A percentile compares a stretch with the other conserved stretches of the same genome.
Evolutionary conservation across 176 grass and related monocot genomes (phyloP).

Genomic region (Lolium rigidum): DNA sequence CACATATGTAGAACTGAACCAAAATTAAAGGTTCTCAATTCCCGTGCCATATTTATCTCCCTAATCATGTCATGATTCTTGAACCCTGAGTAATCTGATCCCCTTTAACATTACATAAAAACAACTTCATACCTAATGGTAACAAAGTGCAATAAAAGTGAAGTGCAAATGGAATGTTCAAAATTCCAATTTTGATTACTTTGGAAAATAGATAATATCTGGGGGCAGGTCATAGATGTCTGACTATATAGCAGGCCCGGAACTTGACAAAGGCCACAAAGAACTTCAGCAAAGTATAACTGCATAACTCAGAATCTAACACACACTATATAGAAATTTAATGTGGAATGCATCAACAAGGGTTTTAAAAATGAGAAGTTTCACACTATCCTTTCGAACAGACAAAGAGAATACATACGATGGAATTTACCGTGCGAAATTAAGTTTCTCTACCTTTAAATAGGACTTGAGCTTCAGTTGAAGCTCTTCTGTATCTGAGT

Average conservation of each 20-base stretch:
- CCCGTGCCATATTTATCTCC: background rate
- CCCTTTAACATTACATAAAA: background rate
- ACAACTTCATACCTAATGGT: background rate
- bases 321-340: too few relatives aligned
- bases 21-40: background rate
- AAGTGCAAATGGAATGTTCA: background rate
- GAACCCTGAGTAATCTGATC: too few relatives aligned
- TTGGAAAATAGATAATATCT: background rate
- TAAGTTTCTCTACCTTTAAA: background rate
- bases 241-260: background rate
- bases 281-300: background rate
- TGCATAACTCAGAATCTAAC: too few relatives aligned
- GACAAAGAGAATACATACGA: background rate
- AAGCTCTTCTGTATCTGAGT: conserved; percentile 2
- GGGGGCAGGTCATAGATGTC: background rate
- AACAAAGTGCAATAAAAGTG: background rate
- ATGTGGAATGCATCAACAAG: background rate
- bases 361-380: too few relatives aligned
- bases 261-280: background rate
- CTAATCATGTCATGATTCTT: background rate
- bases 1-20: background rate
- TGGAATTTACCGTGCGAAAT: background rate
- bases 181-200: background rate
- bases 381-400: background rate
- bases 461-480: background rate